Evolutionary conservation across 2,329 filamentous ascomycete genomes (phyloP), one percentile per base, ranked within the genome.

Genomic region (Alternaria arbusti): DNA sequence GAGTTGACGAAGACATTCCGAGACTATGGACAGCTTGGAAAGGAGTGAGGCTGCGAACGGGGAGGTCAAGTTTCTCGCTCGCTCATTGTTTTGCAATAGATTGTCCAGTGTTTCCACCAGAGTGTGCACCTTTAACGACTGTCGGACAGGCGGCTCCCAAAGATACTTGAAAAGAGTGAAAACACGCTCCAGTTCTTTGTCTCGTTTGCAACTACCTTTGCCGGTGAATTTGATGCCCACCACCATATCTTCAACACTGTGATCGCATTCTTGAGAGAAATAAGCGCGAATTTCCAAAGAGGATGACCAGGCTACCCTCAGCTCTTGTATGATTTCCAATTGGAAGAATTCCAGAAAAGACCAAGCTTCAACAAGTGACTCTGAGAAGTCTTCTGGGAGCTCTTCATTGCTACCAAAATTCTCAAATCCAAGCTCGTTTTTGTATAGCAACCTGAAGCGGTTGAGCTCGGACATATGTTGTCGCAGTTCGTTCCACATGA

Each of bases 401-500:
- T 22, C 47, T 32, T 50, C 26, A 5, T 30, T 36, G 32, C 32
- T 1, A 36, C 32, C 13, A 36, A 36, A 6, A 1, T 3, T 9
- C 7, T 4, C 32, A 36, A 36, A 36, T 1, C 32, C 32, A n/a
- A 36, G 32, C 32, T 3, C 32, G 4, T 36, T 1, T 36, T 36
- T 36, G 32, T 36, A 3, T 36, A 36, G 32, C 32, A 36, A 9
- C 1, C 20, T 20, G 20, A 20, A 20, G 2, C 36, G 23, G 11
- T 65, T 49, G 8, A 66, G 28, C 17, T 56, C 45, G 17, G 43
- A 45, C 2, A 63, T 49, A 6, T 22, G 55, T 11, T 44, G 49
- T 2, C 30, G 52, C 6, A 66, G 1, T 30, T 60, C 25, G 43
- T 59, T 36, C 56, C 59, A 65, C 11, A 55, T 54, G 15, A 50